These are phyloP conservation scores for Tuber magnatum DNA, from an alignment of 495 filamentous ascomycete species.

Conservation along the genomic window DNA sequence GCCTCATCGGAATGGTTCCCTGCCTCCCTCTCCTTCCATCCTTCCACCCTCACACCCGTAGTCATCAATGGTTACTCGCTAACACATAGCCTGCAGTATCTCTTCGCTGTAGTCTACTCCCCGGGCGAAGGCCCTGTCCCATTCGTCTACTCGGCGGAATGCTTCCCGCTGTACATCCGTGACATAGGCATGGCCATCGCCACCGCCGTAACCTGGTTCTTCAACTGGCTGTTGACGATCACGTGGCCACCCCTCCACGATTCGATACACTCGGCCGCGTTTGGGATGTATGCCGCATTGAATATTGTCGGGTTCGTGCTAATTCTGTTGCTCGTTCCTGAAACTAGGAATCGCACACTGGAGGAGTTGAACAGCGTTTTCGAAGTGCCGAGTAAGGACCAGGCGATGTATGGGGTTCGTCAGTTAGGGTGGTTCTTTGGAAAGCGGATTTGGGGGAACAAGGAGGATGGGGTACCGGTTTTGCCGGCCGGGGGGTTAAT, in stretches of 20 bases:
- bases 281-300: conserved; percentile 60
- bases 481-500: too few relatives aligned
- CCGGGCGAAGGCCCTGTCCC: conserved; percentile 79
- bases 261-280: conserved; percentile 56
- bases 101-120: conserved; percentile 67
- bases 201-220: conserved; percentile 64
- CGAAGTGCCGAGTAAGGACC: background rate
- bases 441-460: background rate
- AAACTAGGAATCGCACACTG: conserved; percentile 70
- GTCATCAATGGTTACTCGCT: background rate
- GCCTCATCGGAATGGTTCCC: background rate
- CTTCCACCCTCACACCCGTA: too few relatives aligned
- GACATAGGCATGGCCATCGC: conserved; percentile 61
- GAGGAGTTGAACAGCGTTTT: conserved; percentile 57
- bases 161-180: conserved; percentile 68
- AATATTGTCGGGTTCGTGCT: conserved; percentile 61
- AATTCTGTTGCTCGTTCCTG: conserved; percentile 65
- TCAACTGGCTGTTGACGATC: conserved; percentile 59
- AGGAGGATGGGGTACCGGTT: too few relatives aligned
- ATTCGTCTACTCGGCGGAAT: conserved; percentile 75
- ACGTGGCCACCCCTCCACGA: conserved; percentile 57
- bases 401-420: background rate
- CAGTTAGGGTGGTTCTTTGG: background rate
- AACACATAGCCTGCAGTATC: conserved; percentile 11
- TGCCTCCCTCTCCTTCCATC: too few relatives aligned